Evolutionary conservation across 139 green algal species (phyloP).

Genomic region (Tetradesmus lagerheimii): DNA sequence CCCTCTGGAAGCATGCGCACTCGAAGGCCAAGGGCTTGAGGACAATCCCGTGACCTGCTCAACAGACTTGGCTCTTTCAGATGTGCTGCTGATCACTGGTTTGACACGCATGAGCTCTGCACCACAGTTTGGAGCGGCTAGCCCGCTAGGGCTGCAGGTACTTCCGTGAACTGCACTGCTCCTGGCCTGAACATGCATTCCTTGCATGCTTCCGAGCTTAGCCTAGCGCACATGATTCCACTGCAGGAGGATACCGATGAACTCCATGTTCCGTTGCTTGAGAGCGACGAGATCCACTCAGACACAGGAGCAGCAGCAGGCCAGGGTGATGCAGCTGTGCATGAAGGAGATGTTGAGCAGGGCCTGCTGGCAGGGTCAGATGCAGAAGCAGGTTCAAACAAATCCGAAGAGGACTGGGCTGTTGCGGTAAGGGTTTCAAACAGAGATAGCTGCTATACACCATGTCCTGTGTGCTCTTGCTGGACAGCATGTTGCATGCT

Average conservation of each 20-base stretch:
- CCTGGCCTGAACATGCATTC: neutral
- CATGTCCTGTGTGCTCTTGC: neutral
- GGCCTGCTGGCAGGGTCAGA: constrained; percentile 31
- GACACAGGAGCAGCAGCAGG: constrained; percentile 5
- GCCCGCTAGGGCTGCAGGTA: neutral
- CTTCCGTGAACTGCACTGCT: neutral
- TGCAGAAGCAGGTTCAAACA: constrained; percentile 20
- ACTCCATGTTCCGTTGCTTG: constrained; percentile 12
- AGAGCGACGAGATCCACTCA: constrained; percentile 8
- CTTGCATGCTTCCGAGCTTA: neutral
- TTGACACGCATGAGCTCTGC: neutral
- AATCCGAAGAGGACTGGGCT: constrained; percentile 24
- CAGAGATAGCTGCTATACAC: neutral
- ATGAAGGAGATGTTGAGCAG: constrained; percentile 23
- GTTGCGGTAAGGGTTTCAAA: neutral
- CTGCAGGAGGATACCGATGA: neutral
- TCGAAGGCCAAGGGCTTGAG: neutral
- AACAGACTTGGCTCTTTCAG: neutral
- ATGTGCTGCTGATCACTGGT: neutral
- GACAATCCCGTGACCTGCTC: neutral
- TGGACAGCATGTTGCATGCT: neutral
- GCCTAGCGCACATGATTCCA: too few relatives aligned
- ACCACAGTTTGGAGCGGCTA: too few relatives aligned
- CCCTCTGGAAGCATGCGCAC: neutral
- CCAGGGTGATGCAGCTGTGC: constrained; percentile 17